Evolutionary conservation across 2,329 filamentous ascomycete species (phyloP), one percentile per base, ranked within the genome.

Genomic region (Trichoderma sp.): DNA sequence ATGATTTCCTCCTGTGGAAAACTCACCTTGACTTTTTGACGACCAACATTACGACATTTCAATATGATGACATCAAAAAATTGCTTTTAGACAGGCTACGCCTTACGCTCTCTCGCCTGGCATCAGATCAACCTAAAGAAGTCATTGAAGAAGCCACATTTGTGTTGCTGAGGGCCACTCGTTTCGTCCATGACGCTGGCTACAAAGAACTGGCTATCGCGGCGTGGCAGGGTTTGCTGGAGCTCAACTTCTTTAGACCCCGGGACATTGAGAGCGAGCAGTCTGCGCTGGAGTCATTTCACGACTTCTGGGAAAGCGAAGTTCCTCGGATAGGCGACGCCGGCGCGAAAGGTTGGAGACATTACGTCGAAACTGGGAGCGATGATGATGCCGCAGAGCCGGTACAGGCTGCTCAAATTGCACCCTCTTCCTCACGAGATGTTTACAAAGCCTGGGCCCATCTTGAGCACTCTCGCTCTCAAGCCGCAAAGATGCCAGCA

Each of bases 251-350:
- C 72, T 89, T 89, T 61, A 84, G 84, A 3, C 90, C 92, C 8
- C n/a, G 62, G 5, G 53, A 77, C 6, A 65, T 81, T 3, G 69
- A 76, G n/a, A 61, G 76, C 53, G 74, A 76, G 2, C 68, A 76
- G 12, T 74, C 74, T n/a, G 72, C 74, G 0, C 53, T 84, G 12
- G 78, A 80, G 3, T 77, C 78, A 0, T 92, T 97, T 73, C 84
- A 88, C 62, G 86, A 90, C 3, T 97, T 96, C 74, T 98, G 96
- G 96, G 94, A 97, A 72, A 93, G 90, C 71, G 95, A 98, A 77
- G 86, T 89, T 0, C 84, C 92, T 0, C 88, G 95, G 6, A 87
- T 97, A 68, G 95, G 95, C 11, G 95, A 98, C 75, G 77, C 81
- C 1, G 85, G 84, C 2, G 91, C 93, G 3, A 84, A 85, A 73